Evolutionary conservation across 83 land plant genomes (phyloP).

Genomic region (Isoetes engelmannii): DNA sequence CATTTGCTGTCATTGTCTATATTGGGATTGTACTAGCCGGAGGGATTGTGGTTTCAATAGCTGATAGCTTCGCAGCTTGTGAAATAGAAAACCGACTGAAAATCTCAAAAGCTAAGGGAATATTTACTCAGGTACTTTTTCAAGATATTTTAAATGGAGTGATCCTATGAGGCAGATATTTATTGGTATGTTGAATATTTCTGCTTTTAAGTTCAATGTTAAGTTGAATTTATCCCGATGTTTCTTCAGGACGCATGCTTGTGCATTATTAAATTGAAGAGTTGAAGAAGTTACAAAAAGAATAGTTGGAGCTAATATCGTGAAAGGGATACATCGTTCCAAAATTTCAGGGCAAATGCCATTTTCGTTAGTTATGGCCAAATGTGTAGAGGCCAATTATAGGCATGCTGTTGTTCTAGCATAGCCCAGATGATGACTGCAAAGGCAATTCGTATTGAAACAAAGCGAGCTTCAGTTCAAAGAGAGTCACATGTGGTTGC

Average conservation of each 20-base stretch:
- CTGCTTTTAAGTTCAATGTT: too few species aligned
- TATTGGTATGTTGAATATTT: background rate
- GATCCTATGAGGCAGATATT: background rate
- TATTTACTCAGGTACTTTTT: constrained; percentile 78
- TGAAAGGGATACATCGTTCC: too few species aligned
- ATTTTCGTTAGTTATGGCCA: too few species aligned
- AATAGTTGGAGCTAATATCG: background rate
- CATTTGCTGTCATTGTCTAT: constrained; percentile 61
- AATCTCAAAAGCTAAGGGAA: constrained; percentile 75
- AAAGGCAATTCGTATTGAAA: too few species aligned
- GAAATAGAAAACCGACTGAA: constrained; percentile 75
- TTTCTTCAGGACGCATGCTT: constrained; percentile 1
- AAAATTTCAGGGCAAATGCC: too few species aligned
- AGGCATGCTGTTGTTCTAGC: too few species aligned
- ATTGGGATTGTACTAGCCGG: constrained; percentile 85
- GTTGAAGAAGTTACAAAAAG: too few species aligned
- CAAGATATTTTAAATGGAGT: background rate
- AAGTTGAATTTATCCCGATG: background rate
- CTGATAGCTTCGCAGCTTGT: constrained; percentile 82
- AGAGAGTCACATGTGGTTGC: too few species aligned
- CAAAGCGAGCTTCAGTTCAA: too few species aligned
- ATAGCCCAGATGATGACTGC: too few species aligned
- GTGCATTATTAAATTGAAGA: background rate
- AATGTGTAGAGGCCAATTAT: too few species aligned
- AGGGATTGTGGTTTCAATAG: constrained; percentile 85